Evolutionary conservation across 352 stramenopile species (phyloP), one percentile per base, ranked within the genome.

Genomic region (Pythium rishiriense): DNA sequence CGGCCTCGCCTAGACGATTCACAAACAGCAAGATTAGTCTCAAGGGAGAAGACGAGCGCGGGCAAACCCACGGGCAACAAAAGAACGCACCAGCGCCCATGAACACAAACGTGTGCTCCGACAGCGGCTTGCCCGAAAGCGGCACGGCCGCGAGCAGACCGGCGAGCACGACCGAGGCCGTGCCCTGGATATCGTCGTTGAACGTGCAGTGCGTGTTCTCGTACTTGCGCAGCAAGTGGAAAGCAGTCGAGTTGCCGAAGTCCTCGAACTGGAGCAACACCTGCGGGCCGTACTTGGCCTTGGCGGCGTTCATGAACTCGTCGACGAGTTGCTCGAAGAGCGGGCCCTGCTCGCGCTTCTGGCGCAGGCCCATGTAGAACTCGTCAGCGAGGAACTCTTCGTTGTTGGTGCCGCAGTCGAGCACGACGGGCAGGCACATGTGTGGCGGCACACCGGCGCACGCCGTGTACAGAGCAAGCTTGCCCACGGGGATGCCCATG

Each of bases 111-210:
- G 82, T 93, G 73, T 99, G 93, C 62, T 98, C 81, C 53, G 85
- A 87, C 12, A 99, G 81, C 31, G 71, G 58, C 71, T 88, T 90
- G 61, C 81, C 73, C 35, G 83, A 93, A 22, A 94, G 73, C 28
- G 79, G 76, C 48, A 91, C 76, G 47, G 87, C 83, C 28, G 85
- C 82, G 11, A 90, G 66, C 17, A 95, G 82, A 63, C 87, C 85
- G 17, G 76, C 85, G n/a, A 97, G 75, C 12, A 92, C 84, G 25
- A 91, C 85, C 4, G 82, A 92, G 1, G 83, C 82, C 3, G 86
- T 91, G 56, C 83, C 86, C 58, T 99, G 97, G 71, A 99, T 99
- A 69, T 99, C 97, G 81, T 99, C 97, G 75, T 98, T 98, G 75
- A 98, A 98, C 6, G 82, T 91, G 70, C 75, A 91, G 72, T 93